phyloP scores from a whole-genome alignment of 495 filamentous ascomycete species.

The Poronia punctata region DNA sequence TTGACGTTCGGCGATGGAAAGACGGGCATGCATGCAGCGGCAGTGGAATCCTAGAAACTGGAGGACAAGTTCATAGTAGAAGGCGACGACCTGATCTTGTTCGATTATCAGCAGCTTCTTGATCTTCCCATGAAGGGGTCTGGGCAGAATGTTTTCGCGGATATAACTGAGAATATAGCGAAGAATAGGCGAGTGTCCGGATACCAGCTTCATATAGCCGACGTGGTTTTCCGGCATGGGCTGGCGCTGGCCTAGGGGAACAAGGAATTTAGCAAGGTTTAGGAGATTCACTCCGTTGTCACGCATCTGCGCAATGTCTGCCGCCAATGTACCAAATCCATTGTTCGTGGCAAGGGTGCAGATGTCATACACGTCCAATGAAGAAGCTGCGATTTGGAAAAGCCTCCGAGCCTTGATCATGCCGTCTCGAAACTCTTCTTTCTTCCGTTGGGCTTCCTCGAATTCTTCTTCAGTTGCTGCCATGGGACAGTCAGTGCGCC shows the following conservation, averaged over 20 bases:
- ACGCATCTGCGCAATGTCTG: conserved; percentile 12
- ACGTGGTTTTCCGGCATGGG: conserved; percentile 10
- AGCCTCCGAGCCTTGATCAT: neutral
- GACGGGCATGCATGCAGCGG: conserved; percentile 13
- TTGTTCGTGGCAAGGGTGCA: conserved; percentile 8
- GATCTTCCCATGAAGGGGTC: conserved; percentile 8
- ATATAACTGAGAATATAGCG: conserved; percentile 19
- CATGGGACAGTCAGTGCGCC: neutral
- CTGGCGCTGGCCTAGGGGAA: neutral
- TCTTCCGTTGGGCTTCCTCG: neutral
- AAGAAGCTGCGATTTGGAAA: conserved; percentile 17
- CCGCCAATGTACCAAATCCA: conserved; percentile 8
- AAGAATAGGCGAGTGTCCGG: conserved; percentile 16
- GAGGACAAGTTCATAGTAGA: conserved; percentile 21
- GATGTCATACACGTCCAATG: conserved; percentile 14
- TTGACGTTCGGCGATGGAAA: conserved; percentile 13
- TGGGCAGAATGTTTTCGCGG: conserved; percentile 12
- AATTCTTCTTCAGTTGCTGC: neutral
- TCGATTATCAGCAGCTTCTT: conserved; percentile 24
- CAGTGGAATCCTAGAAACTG: conserved; percentile 22
- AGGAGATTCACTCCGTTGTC: conserved; percentile 8
- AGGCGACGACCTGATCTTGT: conserved; percentile 16
- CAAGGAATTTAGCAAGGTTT: conserved; percentile 11
- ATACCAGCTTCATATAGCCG: conserved; percentile 15
- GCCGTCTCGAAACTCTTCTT: neutral